These are phyloP conservation scores for Collybiopsis confluens DNA, from an alignment of 768 basidiomycete species.

Conservation along the genomic window DNA sequence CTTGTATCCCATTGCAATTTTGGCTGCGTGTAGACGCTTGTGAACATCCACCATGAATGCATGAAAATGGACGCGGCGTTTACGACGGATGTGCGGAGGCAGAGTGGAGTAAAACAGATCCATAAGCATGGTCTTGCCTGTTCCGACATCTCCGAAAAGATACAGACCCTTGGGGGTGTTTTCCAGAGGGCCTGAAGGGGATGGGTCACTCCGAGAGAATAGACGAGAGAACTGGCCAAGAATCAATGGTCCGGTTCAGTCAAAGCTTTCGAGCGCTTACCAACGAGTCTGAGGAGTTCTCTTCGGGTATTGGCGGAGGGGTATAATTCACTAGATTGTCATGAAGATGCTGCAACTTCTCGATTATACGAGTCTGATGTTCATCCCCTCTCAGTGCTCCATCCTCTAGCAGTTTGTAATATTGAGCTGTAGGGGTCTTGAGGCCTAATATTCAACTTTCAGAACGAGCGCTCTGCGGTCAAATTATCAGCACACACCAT, in stretches of 20 bases:
- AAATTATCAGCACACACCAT: background rate
- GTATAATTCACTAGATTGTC: conserved; percentile 64
- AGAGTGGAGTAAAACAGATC: conserved; percentile 91
- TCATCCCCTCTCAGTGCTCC: conserved; percentile 67
- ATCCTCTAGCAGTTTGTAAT: conserved; percentile 39
- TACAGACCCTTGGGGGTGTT: conserved; percentile 83
- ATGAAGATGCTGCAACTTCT: conserved; percentile 78
- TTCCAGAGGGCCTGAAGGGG: conserved; percentile 39
- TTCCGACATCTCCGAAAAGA: conserved; percentile 94
- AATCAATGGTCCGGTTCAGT: no score
- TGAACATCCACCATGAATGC: conserved; percentile 99
- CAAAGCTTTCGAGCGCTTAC: no score
- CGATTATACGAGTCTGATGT: conserved; percentile 81
- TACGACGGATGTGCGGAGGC: conserved; percentile 57
- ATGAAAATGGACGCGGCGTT: conserved; percentile 94
- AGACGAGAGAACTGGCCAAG: conserved; percentile 45
- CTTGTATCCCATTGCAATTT: conserved; percentile 60
- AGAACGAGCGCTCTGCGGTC: background rate
- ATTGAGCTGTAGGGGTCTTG: conserved; percentile 40
- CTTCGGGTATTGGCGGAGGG: conserved; percentile 58
- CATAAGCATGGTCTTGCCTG: conserved; percentile 99
- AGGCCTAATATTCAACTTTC: conserved; percentile 18
- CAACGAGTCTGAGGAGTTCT: conserved; percentile 32
- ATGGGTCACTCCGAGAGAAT: conserved; percentile 33
- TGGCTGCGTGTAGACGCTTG: conserved; percentile 83